Evolutionary conservation across 768 basidiomycete genomes (phyloP).

Genomic region (Strobilomyces echinocephalus): DNA sequence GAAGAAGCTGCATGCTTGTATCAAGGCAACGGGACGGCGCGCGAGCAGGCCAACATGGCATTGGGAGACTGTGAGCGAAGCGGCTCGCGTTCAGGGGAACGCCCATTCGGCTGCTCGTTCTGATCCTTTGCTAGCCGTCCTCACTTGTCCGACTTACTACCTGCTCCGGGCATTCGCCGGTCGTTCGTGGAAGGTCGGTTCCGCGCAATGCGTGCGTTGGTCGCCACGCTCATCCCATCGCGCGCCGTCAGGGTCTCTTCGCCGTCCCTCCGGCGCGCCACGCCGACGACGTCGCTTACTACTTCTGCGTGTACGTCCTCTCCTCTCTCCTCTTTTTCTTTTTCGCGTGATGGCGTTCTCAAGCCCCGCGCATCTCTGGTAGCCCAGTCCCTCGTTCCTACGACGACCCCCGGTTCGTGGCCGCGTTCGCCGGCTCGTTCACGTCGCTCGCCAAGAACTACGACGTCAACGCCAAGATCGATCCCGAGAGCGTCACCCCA

Average conservation of each 20-base stretch:
- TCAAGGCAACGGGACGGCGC: no score
- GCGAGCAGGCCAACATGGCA: slow-evolving; percentile 33
- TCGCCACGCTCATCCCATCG: background rate
- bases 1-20: no score
- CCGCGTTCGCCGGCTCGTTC: slow-evolving; percentile 26
- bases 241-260: slow-evolving; percentile 25
- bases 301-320: slow-evolving; percentile 31
- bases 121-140: slow-evolving; percentile 23
- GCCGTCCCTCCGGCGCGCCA: slow-evolving; percentile 28
- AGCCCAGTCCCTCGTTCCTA: slow-evolving; percentile 12
- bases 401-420: slow-evolving; percentile 26
- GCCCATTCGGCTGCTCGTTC: background rate
- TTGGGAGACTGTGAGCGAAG: slow-evolving; percentile 38
- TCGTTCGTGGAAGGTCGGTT: slow-evolving; percentile 30
- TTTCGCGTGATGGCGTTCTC: background rate
- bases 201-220: slow-evolving; percentile 13
- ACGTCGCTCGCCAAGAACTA: slow-evolving; percentile 19
- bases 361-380: slow-evolving; percentile 19
- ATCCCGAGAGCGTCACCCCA: slow-evolving; percentile 16
- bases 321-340: no score
- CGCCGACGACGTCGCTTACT: slow-evolving; percentile 35
- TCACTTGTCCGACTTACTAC: slow-evolving; percentile 35
- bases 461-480: slow-evolving; percentile 21
- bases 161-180: slow-evolving; percentile 28
- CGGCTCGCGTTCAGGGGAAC: background rate